These are phyloP conservation scores for Penicillium diatomitis DNA, from an alignment of 495 filamentous ascomycete genomes.

Conservation along the genomic window DNA sequence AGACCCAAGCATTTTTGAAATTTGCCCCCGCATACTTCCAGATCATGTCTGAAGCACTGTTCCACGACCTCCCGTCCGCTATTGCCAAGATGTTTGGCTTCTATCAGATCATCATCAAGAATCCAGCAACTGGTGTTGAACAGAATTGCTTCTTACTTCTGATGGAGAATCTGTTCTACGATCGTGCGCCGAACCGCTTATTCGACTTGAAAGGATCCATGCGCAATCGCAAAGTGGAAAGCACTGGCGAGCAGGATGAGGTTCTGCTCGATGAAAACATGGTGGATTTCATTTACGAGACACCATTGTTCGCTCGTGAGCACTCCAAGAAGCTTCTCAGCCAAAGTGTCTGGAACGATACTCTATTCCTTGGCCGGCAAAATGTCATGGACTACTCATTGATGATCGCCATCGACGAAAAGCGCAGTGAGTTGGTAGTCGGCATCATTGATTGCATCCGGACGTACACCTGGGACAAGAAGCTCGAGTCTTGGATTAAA, in stretches of 20 bases:
- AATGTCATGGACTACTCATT: slow-evolving; percentile 99
- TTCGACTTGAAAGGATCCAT: slow-evolving; percentile 98
- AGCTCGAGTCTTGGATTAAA: slow-evolving; percentile 98
- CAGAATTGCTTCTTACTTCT: slow-evolving; percentile 91
- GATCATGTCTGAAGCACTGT: slow-evolving; percentile 91
- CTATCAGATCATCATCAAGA: slow-evolving; percentile 95
- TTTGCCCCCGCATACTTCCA: slow-evolving; percentile 96
- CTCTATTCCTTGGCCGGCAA: slow-evolving; percentile 80
- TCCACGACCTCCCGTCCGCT: slow-evolving; percentile 91
- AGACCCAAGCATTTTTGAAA: slow-evolving; percentile 86
- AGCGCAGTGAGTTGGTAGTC: slow-evolving; percentile 79
- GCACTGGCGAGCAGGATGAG: slow-evolving; percentile 90
- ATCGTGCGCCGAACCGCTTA: slow-evolving; percentile 80
- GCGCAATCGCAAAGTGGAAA: slow-evolving; percentile 93
- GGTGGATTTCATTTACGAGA: slow-evolving; percentile 98
- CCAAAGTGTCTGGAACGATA: slow-evolving; percentile 88
- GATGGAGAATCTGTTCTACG: slow-evolving; percentile 99
- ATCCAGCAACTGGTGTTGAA: slow-evolving; percentile 81
- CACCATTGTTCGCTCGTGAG: slow-evolving; percentile 85
- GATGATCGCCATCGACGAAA: slow-evolving; percentile 96
- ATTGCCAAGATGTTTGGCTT: slow-evolving; percentile 99
- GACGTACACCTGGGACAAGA: slow-evolving; percentile 99
- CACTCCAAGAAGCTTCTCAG: slow-evolving; percentile 85
- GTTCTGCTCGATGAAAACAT: slow-evolving; percentile 98
- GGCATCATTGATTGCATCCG: slow-evolving; percentile 98